Evolutionary conservation across 2,329 filamentous ascomycete species (phyloP).

Genomic region (Diaporthe ampelina): DNA sequence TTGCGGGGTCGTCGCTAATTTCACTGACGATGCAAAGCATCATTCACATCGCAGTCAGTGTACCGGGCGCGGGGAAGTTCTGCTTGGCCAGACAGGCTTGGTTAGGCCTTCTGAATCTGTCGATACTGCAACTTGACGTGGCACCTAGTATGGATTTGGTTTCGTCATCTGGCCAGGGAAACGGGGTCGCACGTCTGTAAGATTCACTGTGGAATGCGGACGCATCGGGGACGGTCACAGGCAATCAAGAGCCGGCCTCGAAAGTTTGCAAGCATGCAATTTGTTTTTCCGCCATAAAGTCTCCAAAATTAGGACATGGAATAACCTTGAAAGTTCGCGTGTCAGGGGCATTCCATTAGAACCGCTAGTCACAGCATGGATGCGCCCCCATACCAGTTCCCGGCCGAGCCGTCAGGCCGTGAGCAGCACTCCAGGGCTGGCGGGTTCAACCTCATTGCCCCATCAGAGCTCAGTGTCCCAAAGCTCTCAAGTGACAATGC

Average conservation of each 20-base stretch:
- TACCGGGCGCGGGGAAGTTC: not conserved
- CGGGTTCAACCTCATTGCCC: not conserved
- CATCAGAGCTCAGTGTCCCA: not conserved
- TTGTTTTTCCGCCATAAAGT: not conserved
- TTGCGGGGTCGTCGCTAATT: constrained; percentile 20
- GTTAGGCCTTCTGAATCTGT: not conserved
- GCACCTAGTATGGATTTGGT: constrained; percentile 4
- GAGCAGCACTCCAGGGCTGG: not conserved
- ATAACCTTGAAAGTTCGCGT: not conserved
- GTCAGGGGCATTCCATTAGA: not conserved
- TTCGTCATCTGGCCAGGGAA: not conserved
- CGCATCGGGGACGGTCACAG: not conserved
- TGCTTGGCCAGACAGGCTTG: not conserved
- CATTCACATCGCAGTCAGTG: not conserved
- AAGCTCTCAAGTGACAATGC: constrained; percentile 44
- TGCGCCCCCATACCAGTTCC: no score
- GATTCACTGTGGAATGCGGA: not conserved
- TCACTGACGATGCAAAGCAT: constrained; percentile 9
- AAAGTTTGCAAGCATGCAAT: not conserved
- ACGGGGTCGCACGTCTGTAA: not conserved
- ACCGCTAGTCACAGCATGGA: not conserved
- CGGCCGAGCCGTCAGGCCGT: not conserved
- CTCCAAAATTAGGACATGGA: not conserved
- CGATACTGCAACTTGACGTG: not conserved
- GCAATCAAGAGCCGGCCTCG: not conserved